Conservation (phyloP, 768 basidiomycete species). For the Collybiopsis confluens region DNA sequence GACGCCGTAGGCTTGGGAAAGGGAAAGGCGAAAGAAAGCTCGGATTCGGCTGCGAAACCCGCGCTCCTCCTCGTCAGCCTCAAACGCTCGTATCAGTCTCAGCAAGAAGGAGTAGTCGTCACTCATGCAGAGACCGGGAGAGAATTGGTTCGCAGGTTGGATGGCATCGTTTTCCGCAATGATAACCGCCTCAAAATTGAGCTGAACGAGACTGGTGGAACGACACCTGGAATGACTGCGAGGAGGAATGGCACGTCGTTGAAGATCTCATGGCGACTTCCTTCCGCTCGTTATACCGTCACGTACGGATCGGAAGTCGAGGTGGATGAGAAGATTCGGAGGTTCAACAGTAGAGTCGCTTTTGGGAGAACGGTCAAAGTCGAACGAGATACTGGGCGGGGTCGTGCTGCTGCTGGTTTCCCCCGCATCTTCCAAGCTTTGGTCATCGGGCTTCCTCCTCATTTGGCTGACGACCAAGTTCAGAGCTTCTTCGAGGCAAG, state of each 20-base stretch:
- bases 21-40: too few relatives aligned
- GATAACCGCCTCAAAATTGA: slow-evolving; percentile 38
- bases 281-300: slow-evolving; percentile 42
- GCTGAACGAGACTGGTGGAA: slow-evolving; percentile 32
- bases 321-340: slow-evolving; percentile 29
- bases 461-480: slow-evolving; percentile 20
- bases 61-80: slow-evolving; percentile 31
- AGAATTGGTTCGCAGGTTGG: slow-evolving; percentile 37
- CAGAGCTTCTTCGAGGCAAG: slow-evolving; percentile 25
- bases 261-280: slow-evolving; percentile 47
- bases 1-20: too few relatives aligned
- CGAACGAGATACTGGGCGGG: slow-evolving; percentile 34
- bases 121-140: slow-evolving; percentile 37
- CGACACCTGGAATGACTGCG: slow-evolving; percentile 36
- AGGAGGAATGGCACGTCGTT: slow-evolving; percentile 32
- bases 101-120: slow-evolving; percentile 41
- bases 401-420: slow-evolving; percentile 10
- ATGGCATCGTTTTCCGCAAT: slow-evolving; percentile 42
- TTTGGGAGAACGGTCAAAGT: slow-evolving; percentile 44
- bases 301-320: slow-evolving; percentile 30
- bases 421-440: slow-evolving; percentile 33
- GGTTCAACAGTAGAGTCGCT: slow-evolving; percentile 31
- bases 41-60: slow-evolving; percentile 3
- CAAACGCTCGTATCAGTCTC: slow-evolving; percentile 19
- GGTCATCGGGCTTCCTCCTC: slow-evolving; percentile 36